These are phyloP conservation scores for Lentinula boryana DNA, from an alignment of 768 basidiomycete genomes.

Conservation along the genomic window DNA sequence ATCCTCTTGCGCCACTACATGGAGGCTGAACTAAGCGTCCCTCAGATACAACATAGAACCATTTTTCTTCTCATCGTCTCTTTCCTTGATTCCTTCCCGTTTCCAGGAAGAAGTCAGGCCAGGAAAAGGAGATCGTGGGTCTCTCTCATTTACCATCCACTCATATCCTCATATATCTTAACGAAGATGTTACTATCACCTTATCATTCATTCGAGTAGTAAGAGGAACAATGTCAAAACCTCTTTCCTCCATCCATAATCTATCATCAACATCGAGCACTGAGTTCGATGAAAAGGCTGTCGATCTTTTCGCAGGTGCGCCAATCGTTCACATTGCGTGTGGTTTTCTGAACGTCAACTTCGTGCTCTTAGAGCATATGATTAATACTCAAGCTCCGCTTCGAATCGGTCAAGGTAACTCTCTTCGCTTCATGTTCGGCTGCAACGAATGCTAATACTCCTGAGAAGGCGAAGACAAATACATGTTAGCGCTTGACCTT, in stretches of 20 bases:
- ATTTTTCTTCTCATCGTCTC: conserved; percentile 58
- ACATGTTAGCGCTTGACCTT: conserved; percentile 26
- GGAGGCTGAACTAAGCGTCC: neutral
- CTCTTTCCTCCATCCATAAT: conserved; percentile 9
- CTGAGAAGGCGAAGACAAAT: neutral
- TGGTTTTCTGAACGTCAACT: too few relatives aligned
- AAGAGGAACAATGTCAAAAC: conserved; percentile 16
- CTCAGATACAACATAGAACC: conserved; percentile 51
- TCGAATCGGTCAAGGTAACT: conserved; percentile 30
- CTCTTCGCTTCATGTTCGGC: neutral
- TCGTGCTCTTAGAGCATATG: neutral
- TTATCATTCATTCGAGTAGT: conserved; percentile 45
- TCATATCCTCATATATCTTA: neutral
- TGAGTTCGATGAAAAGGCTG: neutral
- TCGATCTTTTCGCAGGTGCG: neutral
- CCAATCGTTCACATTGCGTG: neutral
- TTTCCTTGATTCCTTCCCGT: conserved; percentile 64
- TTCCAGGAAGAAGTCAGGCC: conserved; percentile 44
- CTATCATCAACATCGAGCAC: conserved; percentile 13
- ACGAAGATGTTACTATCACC: conserved; percentile 48
- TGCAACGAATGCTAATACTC: neutral
- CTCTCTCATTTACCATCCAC: neutral
- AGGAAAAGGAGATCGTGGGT: conserved; percentile 47
- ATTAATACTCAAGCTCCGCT: conserved; percentile 46
- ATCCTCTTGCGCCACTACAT: neutral